phyloP scores from a whole-genome alignment of 495 filamentous ascomycete genomes.

The Talaromyces ruber region DNA sequence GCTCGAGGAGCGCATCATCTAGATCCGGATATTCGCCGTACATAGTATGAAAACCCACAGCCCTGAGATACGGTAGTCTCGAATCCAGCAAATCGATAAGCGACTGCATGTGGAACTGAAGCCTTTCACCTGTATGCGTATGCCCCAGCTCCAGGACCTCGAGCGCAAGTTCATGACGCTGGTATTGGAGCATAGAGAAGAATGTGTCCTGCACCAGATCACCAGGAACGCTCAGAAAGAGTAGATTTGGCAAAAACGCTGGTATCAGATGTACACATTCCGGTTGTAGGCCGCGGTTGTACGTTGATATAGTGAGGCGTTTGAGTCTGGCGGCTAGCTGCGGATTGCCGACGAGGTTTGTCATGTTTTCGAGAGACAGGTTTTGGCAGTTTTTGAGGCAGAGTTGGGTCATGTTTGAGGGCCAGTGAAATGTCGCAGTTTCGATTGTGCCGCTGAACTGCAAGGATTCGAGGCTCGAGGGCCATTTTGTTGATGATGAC shows the following conservation, averaged over 20 bases:
- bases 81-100: slow-evolving; percentile 14
- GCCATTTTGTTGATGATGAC: slow-evolving; percentile 8
- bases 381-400: slow-evolving; percentile 19
- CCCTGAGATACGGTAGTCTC: slow-evolving; percentile 16
- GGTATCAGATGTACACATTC: slow-evolving; percentile 19
- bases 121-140: slow-evolving; percentile 9
- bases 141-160: slow-evolving; percentile 18
- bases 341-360: slow-evolving; percentile 16
- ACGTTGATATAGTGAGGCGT: slow-evolving; percentile 17
- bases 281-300: slow-evolving; percentile 18
- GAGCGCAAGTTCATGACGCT: slow-evolving; percentile 9
- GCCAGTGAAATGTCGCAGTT: slow-evolving; percentile 19
- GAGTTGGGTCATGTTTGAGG: slow-evolving; percentile 17
- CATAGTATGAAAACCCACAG: slow-evolving; percentile 14
- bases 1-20: slow-evolving; percentile 14
- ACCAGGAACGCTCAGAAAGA: slow-evolving; percentile 22
- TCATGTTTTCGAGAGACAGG: slow-evolving; percentile 17
- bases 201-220: slow-evolving; percentile 21
- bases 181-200: slow-evolving; percentile 16
- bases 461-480: slow-evolving; percentile 13
- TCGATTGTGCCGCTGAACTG: slow-evolving; percentile 22
- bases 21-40: slow-evolving; percentile 17
- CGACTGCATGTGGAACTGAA: slow-evolving; percentile 13
- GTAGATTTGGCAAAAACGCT: slow-evolving; percentile 15
- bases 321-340: slow-evolving; percentile 13